Evolutionary conservation across 2,329 filamentous ascomycete genomes (phyloP), one percentile per base, ranked within the genome.

Genomic region (Leptographium wingfieldii): DNA sequence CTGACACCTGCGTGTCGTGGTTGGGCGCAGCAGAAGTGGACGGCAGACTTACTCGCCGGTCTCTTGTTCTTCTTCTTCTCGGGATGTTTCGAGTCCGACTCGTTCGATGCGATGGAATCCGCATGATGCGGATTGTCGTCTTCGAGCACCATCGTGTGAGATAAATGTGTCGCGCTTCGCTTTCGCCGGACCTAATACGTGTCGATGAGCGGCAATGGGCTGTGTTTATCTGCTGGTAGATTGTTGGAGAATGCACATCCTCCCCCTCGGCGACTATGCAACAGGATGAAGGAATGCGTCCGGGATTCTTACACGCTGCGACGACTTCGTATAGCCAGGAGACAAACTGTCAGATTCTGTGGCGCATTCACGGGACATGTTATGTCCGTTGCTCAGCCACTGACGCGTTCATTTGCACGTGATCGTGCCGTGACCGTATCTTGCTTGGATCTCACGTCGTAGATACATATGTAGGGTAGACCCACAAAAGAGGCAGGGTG

Each of bases 31-130:
- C 19, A 14, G 31, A 4, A 55, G 2, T n/a, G 19, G 6, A 46
- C 43, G 19, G 31, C 38, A 27, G 40, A 74, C 79, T 74, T 70
- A 95, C 91, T 96, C 67, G 91, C 90, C 67, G 92, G 92, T 75
- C 90, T 86, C 74, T 88, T 86, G 80, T 84, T 95, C 84, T 96
- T 96, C 74, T 87, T 83, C 79, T 92, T 94, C 76, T 94, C 78
- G 80, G 80, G 69, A 65, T 74, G 70, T 68, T 80, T 77, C 66
- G 64, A 61, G 66, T 74, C 71, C 60, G 76, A 77, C 65, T 84
- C 80, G 66, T 80, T 76, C 48, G 80, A 81, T 62, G 75, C 71
- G 66, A 83, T 78, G 55, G 80, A 82, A 71, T 81, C 79, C 68
- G 74, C 67, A 64, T 73, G 76, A 63, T 73, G 22, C 60, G 59